Conservation (phyloP, 441 rosid species). For the Geranium incanum region DNA sequence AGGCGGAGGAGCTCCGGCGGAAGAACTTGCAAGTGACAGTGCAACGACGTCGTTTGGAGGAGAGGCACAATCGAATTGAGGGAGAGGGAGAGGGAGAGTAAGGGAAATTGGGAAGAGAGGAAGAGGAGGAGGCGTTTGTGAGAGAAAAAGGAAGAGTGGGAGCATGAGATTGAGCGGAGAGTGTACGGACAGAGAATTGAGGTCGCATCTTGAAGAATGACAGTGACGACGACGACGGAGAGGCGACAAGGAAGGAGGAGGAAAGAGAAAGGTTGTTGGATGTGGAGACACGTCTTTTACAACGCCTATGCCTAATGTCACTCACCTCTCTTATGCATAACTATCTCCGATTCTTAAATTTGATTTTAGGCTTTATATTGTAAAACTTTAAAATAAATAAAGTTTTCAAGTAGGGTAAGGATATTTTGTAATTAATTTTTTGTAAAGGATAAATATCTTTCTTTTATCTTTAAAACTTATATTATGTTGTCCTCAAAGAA, state of each 20-base stretch:
- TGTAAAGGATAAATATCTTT: too few species aligned
- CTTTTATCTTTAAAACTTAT: too few species aligned
- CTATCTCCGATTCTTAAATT: too few species aligned
- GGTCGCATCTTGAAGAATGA: constrained; percentile 26
- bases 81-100: constrained; percentile 22
- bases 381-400: too few species aligned
- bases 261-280: not conserved
- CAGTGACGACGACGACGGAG: constrained; percentile 1
- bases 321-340: too few species aligned
- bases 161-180: constrained; percentile 10
- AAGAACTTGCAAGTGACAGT: constrained; percentile 38
- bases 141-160: constrained; percentile 15
- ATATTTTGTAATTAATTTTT: too few species aligned
- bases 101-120: constrained; percentile 19
- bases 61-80: constrained; percentile 29
- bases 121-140: constrained; percentile 15
- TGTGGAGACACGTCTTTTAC: not conserved
- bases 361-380: too few species aligned
- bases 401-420: too few species aligned
- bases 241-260: not conserved
- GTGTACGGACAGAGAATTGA: constrained; percentile 23
- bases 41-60: constrained; percentile 23
- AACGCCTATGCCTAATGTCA: not conserved
- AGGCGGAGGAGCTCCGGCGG: constrained; percentile 29
- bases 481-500: too few species aligned